Base-by-base conservation (phyloP, 352 stramenopile genomes). In the Phytophthora pistaciae region DNA sequence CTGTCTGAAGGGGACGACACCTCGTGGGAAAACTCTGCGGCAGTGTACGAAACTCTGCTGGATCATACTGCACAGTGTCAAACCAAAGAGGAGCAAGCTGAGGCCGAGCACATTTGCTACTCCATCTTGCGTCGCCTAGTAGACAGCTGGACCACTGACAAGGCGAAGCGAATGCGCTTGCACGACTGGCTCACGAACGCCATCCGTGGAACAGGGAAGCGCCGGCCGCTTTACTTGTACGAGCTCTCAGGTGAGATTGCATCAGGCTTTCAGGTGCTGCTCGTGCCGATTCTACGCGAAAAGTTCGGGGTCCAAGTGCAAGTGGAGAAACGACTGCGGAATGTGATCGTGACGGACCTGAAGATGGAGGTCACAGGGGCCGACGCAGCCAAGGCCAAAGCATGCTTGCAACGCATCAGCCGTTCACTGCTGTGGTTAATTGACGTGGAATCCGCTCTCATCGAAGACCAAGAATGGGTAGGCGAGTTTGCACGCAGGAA, bases 111-210 rank as follows among this genome's bases (percentile, higher is more conserved):
- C 21, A 66, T 87, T 10, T 92, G 82, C 68, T 92, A 91, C 50
- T 83, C 79, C 29, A 78, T 90, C 66, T 67, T 92, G 40, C 79
- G 77, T 3, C 78, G 78, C 0, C 67, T 93, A 33, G 73, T 91
- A 42, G 83, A 89, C 60, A 90, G 64, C 66, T 92, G 85, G 84
- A 91, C 85, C 16, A 82, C 77, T 18, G 85, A 93, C 71, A 90
- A 88, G 29, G 72, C 84, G n/a, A 91, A 93, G 68, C 68, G 82
- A 21, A 93, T 93, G 85, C 59, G 75, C 29, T 67, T 93, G 16
- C 79, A 91, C 48, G 85, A 93, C 74, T 93, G 85, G 84, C 75
- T 93, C 20, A 91, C 73, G n/a, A 90, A 88, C 29, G 79, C 82
- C 8, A 87, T 92, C 18, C 82, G 82, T 9, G 64, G 72, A 25